Base-by-base conservation (phyloP, 2,329 filamentous ascomycete species). In the Penicillium sp. region DNA sequence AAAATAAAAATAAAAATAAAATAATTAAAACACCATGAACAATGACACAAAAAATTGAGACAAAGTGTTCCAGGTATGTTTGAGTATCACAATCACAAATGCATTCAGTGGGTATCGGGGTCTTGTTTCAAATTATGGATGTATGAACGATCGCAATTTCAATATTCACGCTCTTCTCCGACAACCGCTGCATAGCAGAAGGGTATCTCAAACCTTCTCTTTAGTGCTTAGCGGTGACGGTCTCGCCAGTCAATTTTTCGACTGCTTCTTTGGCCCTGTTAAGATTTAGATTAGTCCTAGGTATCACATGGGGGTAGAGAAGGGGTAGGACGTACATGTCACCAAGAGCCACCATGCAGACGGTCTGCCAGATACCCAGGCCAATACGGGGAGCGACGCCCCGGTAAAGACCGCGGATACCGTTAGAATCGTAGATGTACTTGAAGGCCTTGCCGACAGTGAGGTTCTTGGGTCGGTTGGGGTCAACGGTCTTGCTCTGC, bases 291-390 rank as follows among this genome's bases (percentile, higher is more conserved):
- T 74, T 69, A 73, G 69, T 59, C 58, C 51, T 9, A 57, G 67
- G 65, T 62, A 63, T 66, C 60, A 71, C 59, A 65, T 67, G 61
- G 49, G 64, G 44, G 15, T 22, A 29, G 15, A 43, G 14, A 49
- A 6, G 50, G 49, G 4, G 45, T 15, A 56, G 37, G 66, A 85
- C 91, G 82, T 80, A 95, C 92, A 96, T 92, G 80, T 97, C 94
- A 79, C 94, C 94, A 77, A 97, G 83, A 71, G 93, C 94, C 79
- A 99, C 94, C 94, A 99, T 99, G 84, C 94, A 99, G 72, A 99
- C 89, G 60, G 94, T 99, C 84, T 99, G 94, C 94, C 94, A 99
- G 80, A 99, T 85, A 73, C 94, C 89, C 62, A 99, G 87, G 67
- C 92, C 92, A 74, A 99, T 92, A 75, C 94, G 88, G 68, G 94